phyloP scores from a whole-genome alignment of 164 flowering plant species.

The Cinnamomum micranthum region DNA sequence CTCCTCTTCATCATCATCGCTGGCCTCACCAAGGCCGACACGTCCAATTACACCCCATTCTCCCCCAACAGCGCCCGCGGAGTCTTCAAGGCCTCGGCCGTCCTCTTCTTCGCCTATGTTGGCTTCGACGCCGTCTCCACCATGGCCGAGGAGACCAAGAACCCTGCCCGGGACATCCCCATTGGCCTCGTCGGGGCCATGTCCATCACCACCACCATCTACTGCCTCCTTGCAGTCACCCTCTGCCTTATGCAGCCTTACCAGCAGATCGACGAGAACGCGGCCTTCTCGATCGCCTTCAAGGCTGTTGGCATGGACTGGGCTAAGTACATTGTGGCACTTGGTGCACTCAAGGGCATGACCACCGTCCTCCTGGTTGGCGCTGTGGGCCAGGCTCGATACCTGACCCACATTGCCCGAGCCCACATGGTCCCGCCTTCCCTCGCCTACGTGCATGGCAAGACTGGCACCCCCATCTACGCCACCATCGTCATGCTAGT shows the following conservation, averaged over 20 bases:
- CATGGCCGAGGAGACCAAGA: conserved; percentile 65
- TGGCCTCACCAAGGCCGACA: conserved; percentile 42
- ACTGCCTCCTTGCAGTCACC: conserved; percentile 42
- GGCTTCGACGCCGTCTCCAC: conserved; percentile 64
- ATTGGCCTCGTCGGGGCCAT: conserved; percentile 62
- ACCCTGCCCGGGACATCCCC: conserved; percentile 56
- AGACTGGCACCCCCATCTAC: conserved; percentile 53
- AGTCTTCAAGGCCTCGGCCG: conserved; percentile 49
- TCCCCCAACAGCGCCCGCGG: conserved; percentile 42
- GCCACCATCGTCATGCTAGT: conserved; percentile 49
- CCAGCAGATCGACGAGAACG: conserved; percentile 28
- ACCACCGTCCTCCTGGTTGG: conserved; percentile 42
- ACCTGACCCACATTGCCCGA: conserved; percentile 60
- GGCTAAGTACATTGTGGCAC: conserved; percentile 56
- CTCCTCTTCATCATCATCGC: conserved; percentile 50
- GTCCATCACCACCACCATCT: conserved; percentile 26
- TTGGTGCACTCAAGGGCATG: conserved; percentile 55
- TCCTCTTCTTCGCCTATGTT: conserved; percentile 49
- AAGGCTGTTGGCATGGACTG: conserved; percentile 41
- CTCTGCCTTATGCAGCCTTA: conserved; percentile 47
- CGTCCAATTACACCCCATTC: conserved; percentile 31
- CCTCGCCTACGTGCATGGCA: conserved; percentile 38
- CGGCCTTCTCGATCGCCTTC: conserved; percentile 54
- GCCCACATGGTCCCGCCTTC: conserved; percentile 69
- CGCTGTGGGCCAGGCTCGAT: conserved; percentile 58